Evolutionary conservation across 495 filamentous ascomycete genomes (phyloP).

Genomic region (Chaetomium tenue): DNA sequence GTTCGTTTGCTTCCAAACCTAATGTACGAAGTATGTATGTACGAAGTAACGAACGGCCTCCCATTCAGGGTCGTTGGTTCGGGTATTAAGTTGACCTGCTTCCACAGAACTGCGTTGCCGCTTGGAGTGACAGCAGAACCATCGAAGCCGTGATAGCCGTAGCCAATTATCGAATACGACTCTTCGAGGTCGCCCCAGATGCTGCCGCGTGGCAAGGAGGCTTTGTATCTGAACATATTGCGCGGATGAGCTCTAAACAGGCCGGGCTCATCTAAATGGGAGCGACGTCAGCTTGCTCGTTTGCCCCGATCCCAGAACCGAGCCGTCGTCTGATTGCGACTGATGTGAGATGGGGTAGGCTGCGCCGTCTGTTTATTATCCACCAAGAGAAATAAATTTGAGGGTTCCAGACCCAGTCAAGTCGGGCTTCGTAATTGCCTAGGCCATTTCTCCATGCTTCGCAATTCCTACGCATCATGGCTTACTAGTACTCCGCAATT

Average conservation of each 20-base stretch:
- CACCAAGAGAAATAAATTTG: too few relatives aligned
- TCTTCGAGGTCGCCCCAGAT: neutral
- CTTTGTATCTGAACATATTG: neutral
- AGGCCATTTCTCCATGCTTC: too few relatives aligned
- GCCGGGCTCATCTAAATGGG: neutral
- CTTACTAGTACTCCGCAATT: too few relatives aligned
- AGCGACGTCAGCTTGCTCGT: neutral
- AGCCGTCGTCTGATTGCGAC: neutral
- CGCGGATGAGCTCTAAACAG: neutral
- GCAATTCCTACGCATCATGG: too few relatives aligned
- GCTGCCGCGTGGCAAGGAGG: slow-evolving; percentile 20
- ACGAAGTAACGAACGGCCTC: neutral
- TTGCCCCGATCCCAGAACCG: neutral
- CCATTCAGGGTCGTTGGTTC: neutral
- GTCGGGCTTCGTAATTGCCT: too few relatives aligned
- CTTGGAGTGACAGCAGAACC: neutral
- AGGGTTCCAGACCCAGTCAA: too few relatives aligned
- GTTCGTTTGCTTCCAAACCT: neutral
- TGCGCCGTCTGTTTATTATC: neutral
- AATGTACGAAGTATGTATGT: neutral
- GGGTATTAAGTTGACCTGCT: neutral
- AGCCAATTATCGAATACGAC: neutral
- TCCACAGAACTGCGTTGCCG: neutral
- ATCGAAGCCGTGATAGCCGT: neutral
- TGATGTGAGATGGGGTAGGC: neutral